Percentiles rank a stretch among this genome's conserved stretches.
phyloP scores from a whole-genome alignment of 2,329 filamentous ascomycete genomes.

The Hortaea werneckii region DNA sequence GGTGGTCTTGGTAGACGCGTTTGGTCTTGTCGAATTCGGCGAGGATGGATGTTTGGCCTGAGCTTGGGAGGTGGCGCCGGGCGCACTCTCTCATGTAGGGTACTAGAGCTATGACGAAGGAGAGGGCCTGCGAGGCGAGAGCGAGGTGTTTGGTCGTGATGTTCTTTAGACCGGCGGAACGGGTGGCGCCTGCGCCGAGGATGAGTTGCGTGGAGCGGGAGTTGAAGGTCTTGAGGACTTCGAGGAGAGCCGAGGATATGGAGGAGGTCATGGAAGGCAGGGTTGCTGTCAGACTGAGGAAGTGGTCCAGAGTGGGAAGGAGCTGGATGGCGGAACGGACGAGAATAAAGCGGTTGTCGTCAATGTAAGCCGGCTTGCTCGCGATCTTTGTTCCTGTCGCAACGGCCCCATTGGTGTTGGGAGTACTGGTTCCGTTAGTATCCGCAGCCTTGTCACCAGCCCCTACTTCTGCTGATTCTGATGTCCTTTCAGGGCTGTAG shows the following conservation, averaged over 20 bases:
- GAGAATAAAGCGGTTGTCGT: conserved; percentile 75
- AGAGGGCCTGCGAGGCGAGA: conserved; percentile 77
- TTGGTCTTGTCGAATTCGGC: conserved; percentile 83
- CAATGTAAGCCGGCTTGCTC: conserved; percentile 54
- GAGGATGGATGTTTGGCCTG: conserved; percentile 40
- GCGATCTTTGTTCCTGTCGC: conserved; percentile 9
- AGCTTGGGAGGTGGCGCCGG: conserved; percentile 54
- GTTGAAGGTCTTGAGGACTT: conserved; percentile 89
- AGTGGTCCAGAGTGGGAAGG: conserved; percentile 69
- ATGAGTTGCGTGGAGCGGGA: conserved; percentile 94
- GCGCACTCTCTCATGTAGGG: conserved; percentile 89
- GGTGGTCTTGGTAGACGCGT: conserved; percentile 76
- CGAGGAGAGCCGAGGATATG: conserved; percentile 66
- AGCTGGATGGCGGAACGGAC: conserved; percentile 75
- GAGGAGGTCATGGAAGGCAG: conserved; percentile 86
- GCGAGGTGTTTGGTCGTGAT: conserved; percentile 95
- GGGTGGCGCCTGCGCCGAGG: conserved; percentile 82
- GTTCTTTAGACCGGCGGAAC: conserved; percentile 81
- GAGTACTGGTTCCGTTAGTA: conserved; percentile 4
- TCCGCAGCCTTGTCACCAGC: conserved; percentile 12
- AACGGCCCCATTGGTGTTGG: conserved; percentile 5
- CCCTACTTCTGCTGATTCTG: conserved; percentile 21
- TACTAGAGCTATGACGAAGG: conserved; percentile 76
- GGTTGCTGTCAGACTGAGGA: conserved; percentile 69
- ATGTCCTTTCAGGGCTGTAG: neutral